Evolutionary conservation across 108 stramenopile genomes (phyloP).

Genomic region (Parietichytrium sp.): DNA sequence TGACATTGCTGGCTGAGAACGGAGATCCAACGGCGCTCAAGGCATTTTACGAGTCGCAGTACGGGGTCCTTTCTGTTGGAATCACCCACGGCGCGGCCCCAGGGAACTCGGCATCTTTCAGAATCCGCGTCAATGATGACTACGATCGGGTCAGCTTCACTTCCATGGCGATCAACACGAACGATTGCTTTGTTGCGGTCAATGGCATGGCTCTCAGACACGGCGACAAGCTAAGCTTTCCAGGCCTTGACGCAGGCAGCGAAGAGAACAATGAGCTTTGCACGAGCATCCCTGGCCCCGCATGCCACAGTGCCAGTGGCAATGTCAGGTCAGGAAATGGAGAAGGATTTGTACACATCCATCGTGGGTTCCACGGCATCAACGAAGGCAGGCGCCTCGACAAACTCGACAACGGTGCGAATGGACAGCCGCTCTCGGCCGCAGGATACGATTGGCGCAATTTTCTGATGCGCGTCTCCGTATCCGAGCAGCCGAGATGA

Average conservation of each 20-base stretch:
- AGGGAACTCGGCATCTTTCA: background rate
- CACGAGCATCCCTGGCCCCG: slow-evolving; percentile 42
- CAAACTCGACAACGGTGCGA: background rate
- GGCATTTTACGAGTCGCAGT: background rate
- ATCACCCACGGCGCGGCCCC: background rate
- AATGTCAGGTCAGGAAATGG: background rate
- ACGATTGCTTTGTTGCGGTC: slow-evolving; percentile 47
- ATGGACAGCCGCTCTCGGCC: background rate
- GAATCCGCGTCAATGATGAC: background rate
- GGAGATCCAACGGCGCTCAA: background rate
- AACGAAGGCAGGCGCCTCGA: background rate
- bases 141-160: slow-evolving; percentile 38
- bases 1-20: background rate
- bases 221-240: background rate
- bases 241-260: slow-evolving; percentile 39
- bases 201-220: background rate
- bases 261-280: slow-evolving; percentile 50
- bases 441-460: slow-evolving; percentile 32
- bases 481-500: no score
- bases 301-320: slow-evolving; percentile 24
- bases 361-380: slow-evolving; percentile 31
- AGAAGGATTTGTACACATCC: slow-evolving; percentile 15
- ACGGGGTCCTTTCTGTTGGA: background rate
- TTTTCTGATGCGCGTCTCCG: background rate
- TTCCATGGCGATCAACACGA: slow-evolving; percentile 48